Percentiles rank a stretch among this genome's conserved stretches.
These are phyloP conservation scores for Taphrina confusa DNA, from an alignment of 1,139 yeast genomes.

Conservation along the genomic window DNA sequence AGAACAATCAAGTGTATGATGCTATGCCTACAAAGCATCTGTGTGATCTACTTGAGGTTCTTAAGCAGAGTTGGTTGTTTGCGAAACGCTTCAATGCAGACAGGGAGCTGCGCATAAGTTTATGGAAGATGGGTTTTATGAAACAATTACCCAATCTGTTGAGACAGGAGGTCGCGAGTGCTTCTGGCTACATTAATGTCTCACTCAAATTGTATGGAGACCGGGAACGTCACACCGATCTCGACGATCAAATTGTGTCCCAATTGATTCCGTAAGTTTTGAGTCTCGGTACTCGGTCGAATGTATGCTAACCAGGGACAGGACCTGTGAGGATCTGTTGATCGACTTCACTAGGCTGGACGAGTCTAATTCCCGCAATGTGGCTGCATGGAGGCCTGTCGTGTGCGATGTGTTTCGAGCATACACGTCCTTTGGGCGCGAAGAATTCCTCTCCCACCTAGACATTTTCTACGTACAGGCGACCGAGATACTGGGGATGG, in stretches of 20 bases:
- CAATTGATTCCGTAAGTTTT: constrained; percentile 57
- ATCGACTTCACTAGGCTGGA: constrained; percentile 71
- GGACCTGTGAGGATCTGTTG: constrained; percentile 65
- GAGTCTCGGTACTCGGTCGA: not conserved
- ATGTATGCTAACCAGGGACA: not conserved
- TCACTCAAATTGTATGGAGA: constrained; percentile 80
- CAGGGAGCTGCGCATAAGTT: constrained; percentile 76
- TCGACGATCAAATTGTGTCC: constrained; percentile 52
- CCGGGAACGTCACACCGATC: constrained; percentile 49
- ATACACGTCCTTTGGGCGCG: constrained; percentile 70
- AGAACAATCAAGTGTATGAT: constrained; percentile 66
- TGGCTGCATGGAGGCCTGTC: constrained; percentile 87
- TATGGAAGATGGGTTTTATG: constrained; percentile 83
- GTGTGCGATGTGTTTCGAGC: constrained; percentile 84
- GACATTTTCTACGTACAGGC: constrained; percentile 69
- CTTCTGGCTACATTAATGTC: constrained; percentile 80
- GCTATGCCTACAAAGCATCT: constrained; percentile 67
- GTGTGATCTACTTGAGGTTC: constrained; percentile 58
- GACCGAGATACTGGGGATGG: constrained; percentile 66
- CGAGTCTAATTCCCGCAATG: constrained; percentile 70
- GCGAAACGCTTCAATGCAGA: constrained; percentile 87
- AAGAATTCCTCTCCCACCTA: constrained; percentile 65
- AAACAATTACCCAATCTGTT: constrained; percentile 87
- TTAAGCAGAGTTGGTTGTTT: constrained; percentile 73
- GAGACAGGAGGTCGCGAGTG: constrained; percentile 87